A percentile compares a stretch with the other conserved stretches of the same genome.
phyloP scores from a whole-genome alignment of 2,329 filamentous ascomycete genomes.

The Penicillium janthinellum region DNA sequence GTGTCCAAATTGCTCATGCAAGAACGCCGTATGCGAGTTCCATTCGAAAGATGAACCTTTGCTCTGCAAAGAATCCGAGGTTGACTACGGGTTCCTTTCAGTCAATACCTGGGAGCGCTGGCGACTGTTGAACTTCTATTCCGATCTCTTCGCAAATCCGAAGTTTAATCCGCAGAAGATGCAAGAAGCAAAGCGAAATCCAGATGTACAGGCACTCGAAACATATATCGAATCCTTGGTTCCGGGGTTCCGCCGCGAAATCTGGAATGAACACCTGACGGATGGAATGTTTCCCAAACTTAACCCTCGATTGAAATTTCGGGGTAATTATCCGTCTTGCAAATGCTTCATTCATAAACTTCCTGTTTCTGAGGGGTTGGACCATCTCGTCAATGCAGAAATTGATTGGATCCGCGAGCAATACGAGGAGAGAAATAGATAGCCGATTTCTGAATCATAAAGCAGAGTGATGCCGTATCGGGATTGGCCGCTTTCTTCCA shows the following conservation, averaged over 20 bases:
- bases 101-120: not conserved
- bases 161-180: not conserved
- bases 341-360: not conserved
- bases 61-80: not conserved
- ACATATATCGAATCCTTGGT: not conserved
- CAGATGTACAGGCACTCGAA: not conserved
- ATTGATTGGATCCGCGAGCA: not conserved
- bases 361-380: not conserved
- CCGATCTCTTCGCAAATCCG: not conserved
- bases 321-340: not conserved
- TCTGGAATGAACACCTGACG: not conserved
- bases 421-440: not conserved
- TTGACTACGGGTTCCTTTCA: not conserved
- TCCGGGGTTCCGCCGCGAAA: not conserved
- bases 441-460: not conserved
- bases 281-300: slow-evolving; percentile 1
- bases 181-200: not conserved
- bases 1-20: not conserved
- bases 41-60: not conserved
- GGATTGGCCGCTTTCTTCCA: no score
- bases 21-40: not conserved
- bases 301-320: not conserved
- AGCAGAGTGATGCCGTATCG: no score
- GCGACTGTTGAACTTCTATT: not conserved
- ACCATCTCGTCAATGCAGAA: not conserved